A percentile compares a stretch with the other conserved stretches of the same genome.
phyloP scores from a whole-genome alignment of 2,329 filamentous ascomycete genomes.

The Neonectria sp. region DNA sequence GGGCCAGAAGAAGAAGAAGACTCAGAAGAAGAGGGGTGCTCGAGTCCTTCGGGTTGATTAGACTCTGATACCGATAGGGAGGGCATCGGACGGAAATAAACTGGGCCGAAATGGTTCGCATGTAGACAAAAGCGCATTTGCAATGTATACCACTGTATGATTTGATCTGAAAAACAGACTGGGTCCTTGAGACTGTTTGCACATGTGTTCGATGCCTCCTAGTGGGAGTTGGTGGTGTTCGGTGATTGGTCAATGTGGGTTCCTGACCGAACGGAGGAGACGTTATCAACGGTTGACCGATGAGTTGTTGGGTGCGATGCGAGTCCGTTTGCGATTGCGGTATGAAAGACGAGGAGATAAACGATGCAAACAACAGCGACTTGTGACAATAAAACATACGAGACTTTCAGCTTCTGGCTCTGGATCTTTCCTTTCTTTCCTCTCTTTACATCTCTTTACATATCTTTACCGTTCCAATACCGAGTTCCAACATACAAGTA shows the following conservation, averaged over 20 bases:
- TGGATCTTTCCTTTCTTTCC: background rate
- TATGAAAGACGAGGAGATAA: background rate
- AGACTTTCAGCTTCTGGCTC: background rate
- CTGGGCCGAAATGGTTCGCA: conserved; percentile 39
- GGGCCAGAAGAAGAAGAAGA: conserved; percentile 88
- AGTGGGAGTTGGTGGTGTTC: background rate
- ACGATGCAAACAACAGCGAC: background rate
- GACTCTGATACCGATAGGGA: conserved; percentile 38
- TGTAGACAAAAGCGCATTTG: conserved; percentile 54
- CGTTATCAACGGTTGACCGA: background rate
- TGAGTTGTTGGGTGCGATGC: background rate
- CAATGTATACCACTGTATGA: conserved; percentile 58
- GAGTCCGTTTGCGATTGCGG: background rate
- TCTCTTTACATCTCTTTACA: background rate
- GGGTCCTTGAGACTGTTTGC: conserved; percentile 2
- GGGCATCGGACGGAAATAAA: conserved; percentile 40
- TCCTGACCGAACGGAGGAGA: background rate
- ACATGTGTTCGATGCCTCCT: background rate
- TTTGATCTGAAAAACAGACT: conserved; percentile 38
- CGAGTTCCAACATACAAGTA: background rate
- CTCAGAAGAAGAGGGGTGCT: conserved; percentile 79
- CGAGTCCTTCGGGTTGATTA: conserved; percentile 82
- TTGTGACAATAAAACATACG: background rate
- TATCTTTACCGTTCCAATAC: background rate
- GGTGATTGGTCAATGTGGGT: background rate